These are phyloP conservation scores for Pseudisothecium myosuroides DNA, from an alignment of 225 moss, liverwort and hornwort species.

Conservation along the genomic window DNA sequence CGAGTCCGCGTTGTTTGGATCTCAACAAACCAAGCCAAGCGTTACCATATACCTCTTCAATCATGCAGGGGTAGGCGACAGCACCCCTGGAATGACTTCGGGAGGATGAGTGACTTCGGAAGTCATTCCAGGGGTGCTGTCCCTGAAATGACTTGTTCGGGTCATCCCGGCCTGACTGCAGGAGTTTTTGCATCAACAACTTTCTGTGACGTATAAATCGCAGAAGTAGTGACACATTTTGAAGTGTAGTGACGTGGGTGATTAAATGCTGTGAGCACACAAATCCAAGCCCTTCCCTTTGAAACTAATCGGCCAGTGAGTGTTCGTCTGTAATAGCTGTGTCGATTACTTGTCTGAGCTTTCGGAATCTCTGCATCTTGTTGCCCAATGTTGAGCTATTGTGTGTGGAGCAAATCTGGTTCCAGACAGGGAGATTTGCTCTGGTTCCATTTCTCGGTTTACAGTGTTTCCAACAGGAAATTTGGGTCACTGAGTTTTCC, in stretches of 20 bases:
- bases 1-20: not conserved
- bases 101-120: too few species aligned
- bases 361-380: not conserved
- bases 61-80: not conserved
- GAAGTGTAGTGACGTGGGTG: too few species aligned
- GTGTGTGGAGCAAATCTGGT: too few species aligned
- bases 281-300: not conserved
- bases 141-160: too few species aligned
- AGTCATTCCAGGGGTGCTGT: too few species aligned
- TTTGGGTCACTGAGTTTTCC: not conserved
- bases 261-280: not conserved
- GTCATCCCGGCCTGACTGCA: too few species aligned
- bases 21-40: not conserved
- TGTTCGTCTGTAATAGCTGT: not conserved
- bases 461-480: not conserved
- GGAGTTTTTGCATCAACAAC: not conserved
- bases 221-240: too few species aligned
- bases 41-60: not conserved
- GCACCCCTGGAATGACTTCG: too few species aligned
- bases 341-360: not conserved
- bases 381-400: not conserved
- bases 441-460: not conserved
- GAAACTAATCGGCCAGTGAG: not conserved
- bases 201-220: not conserved
- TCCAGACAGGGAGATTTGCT: not conserved